Conservation (phyloP, 1,284 basidiomycete species). For the Hemileia vastatrix region DNA sequence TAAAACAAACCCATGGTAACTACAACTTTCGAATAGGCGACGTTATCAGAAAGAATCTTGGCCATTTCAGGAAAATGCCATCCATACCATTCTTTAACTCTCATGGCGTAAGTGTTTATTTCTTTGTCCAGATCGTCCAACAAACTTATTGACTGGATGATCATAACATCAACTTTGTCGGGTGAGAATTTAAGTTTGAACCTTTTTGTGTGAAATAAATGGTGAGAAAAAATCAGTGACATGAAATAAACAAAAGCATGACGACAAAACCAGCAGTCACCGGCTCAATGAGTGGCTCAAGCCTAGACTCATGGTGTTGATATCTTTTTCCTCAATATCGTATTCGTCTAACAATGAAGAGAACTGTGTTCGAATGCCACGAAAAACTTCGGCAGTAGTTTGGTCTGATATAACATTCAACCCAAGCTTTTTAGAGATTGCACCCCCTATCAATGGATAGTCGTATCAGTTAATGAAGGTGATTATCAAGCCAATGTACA, state of each 20-base stretch:
- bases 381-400: conserved; percentile 72
- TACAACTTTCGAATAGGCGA: conserved; percentile 89
- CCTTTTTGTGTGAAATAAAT: conserved; percentile 47
- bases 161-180: conserved; percentile 99
- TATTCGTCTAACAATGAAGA: conserved; percentile 57
- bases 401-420: conserved; percentile 70
- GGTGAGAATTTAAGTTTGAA: conserved; percentile 99
- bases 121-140: conserved; percentile 98
- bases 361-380: conserved; percentile 86
- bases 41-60: conserved; percentile 93
- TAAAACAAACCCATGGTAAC: conserved; percentile 44
- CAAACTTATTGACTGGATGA: conserved; percentile 96
- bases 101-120: conserved; percentile 98
- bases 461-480: conserved; percentile 1
- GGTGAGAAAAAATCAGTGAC: neutral
- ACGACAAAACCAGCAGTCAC: too few species aligned
- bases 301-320: conserved; percentile 96
- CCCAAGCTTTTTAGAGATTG: conserved; percentile 86
- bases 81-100: conserved; percentile 57
- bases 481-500: neutral
- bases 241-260: neutral
- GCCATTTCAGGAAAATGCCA: conserved; percentile 61
- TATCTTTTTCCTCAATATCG: conserved; percentile 60
- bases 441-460: conserved; percentile 52
- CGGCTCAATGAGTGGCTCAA: conserved; percentile 89